These are phyloP conservation scores for Aspergillus carbonarius DNA, from an alignment of 2,329 filamentous ascomycete genomes.

Conservation along the genomic window DNA sequence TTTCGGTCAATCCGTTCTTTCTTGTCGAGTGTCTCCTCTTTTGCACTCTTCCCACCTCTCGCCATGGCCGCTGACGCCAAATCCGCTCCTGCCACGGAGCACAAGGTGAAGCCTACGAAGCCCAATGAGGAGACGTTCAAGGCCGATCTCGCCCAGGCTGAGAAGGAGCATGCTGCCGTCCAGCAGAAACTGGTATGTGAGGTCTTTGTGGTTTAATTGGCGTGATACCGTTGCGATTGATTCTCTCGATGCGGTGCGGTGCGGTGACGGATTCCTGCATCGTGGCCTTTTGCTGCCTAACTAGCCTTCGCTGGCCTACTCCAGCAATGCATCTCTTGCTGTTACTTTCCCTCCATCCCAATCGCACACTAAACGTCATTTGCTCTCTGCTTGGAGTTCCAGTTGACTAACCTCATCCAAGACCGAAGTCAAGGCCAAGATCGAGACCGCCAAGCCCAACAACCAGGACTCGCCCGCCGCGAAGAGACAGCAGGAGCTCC, in stretches of 20 bases:
- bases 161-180: conserved; percentile 79
- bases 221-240: conserved; percentile 6
- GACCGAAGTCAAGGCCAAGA: conserved; percentile 84
- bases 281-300: conserved; percentile 1
- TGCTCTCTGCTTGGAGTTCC: conserved; percentile 10
- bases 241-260: neutral
- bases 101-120: conserved; percentile 68
- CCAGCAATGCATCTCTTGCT: neutral
- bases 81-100: conserved; percentile 36
- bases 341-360: neutral
- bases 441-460: conserved; percentile 78
- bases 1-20: conserved; percentile 10
- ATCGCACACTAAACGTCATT: neutral
- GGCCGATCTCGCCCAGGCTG: conserved; percentile 71
- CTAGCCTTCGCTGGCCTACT: neutral
- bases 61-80: conserved; percentile 37
- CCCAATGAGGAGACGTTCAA: conserved; percentile 87
- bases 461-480: conserved; percentile 77
- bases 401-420: conserved; percentile 50
- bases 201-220: conserved; percentile 3
- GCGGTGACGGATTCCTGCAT: neutral
- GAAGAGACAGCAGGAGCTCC: conserved; percentile 83
- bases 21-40: conserved; percentile 9
- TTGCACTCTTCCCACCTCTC: conserved; percentile 6
- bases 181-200: conserved; percentile 64